Evolutionary conservation across 202 grass and related monocot species (phyloP), one percentile per base, ranked within the genome.

Genomic region (Zoysia matrella): DNA sequence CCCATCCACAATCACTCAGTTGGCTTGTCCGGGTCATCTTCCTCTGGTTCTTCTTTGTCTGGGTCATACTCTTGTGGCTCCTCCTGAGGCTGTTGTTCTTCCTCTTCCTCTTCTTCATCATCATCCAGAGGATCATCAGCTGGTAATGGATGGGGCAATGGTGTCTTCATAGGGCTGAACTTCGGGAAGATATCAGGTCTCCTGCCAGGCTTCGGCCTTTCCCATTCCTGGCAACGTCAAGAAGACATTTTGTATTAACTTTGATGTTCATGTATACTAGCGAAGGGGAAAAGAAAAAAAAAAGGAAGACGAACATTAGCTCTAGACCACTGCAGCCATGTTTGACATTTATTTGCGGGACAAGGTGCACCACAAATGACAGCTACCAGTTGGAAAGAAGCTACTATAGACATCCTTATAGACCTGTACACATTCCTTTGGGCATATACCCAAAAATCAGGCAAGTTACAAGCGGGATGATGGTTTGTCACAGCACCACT

Each of bases 111-210:
- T 45, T 92, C 90, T 53, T 92, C 90, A 43, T 92, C 90, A 3
- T 92, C 90, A 41, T 92, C 90, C 15, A 83, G 72, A 40, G 90
- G 90, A 82, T 89, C 87, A 57, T 92, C 90, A 43, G 83, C 78
- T 58, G 90, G 90, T 67, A 89, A 66, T 39, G 90, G 90, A 87
- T 83, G 87, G 7, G 90, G 90, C 62, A 92, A 22, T 11, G 90
- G 90, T 40, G 90, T 92, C 80, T 92, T 92, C 90, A 92, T 92
- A 65, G 90, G 90, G 66, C 90, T 92, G 41, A 92, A 92, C 69
- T 92, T 89, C 13, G 90, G 90, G 54, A 92, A 92, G 71, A 92
- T 92, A 73, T 92, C 90, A 75, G 90, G 87, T 69, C 90, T 84
- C 57, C 90, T 86, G 39, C 90, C 90, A 87, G 90, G 90, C 67